Conservation (phyloP, 352 stramenopile genomes). For the Globisporangium apiculatum region DNA sequence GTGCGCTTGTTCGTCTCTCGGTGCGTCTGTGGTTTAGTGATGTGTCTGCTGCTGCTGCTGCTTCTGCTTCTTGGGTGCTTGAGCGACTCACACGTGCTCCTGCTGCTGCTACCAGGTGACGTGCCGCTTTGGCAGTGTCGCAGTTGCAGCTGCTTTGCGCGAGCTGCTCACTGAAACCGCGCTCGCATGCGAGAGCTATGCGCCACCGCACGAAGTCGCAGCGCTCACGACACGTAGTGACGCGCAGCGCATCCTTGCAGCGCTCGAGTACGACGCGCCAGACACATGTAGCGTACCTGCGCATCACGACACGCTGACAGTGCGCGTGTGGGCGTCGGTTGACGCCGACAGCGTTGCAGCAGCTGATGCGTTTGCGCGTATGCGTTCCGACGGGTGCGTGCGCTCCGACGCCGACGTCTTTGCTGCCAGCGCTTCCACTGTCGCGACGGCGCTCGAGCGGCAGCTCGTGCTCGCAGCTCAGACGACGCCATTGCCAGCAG, state of each 20-base stretch:
- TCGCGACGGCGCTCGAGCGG: not conserved
- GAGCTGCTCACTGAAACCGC: constrained; percentile 16
- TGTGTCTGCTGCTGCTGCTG: no score
- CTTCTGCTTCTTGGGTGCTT: no score
- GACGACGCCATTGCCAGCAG: not conserved
- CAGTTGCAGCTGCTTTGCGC: constrained; percentile 7
- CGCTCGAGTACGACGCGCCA: constrained; percentile 16
- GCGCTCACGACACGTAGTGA: constrained; percentile 19
- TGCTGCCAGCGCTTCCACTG: not conserved
- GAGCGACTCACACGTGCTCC: not conserved
- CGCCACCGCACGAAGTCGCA: constrained; percentile 4
- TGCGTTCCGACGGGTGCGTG: not conserved
- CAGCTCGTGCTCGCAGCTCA: not conserved
- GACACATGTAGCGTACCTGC: not conserved
- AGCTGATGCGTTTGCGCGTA: not conserved
- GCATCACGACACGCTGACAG: constrained; percentile 2
- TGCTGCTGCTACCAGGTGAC: constrained; percentile 12
- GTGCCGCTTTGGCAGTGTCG: constrained; percentile 18
- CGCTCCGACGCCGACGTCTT: not conserved
- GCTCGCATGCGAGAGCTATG: constrained; percentile 12
- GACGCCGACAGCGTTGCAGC: not conserved
- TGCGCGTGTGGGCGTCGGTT: not conserved
- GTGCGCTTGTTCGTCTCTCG: constrained; percentile 2
- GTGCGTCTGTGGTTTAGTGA: not conserved
- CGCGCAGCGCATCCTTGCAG: constrained; percentile 20